Evolutionary conservation across 768 basidiomycete species (phyloP).

Genomic region (Tubosaeta sp.): DNA sequence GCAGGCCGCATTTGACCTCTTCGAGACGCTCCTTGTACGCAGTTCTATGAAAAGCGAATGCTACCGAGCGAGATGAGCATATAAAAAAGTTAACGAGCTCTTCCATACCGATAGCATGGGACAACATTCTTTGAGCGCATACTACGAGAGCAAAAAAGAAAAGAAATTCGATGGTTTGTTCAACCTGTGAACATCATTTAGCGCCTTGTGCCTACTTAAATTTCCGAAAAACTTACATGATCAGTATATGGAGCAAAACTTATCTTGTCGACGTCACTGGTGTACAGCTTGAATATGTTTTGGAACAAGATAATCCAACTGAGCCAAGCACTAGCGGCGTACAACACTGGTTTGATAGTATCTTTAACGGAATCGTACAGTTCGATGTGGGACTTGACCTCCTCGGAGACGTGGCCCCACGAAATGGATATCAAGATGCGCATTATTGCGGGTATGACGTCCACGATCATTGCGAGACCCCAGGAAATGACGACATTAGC

Average conservation of each 20-base stretch:
- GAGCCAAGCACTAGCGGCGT: slow-evolving; percentile 64
- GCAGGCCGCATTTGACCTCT: slow-evolving; percentile 48
- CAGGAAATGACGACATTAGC: slow-evolving; percentile 75
- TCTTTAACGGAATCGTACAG: slow-evolving; percentile 68
- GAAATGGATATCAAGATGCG: slow-evolving; percentile 49
- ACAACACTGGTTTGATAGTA: slow-evolving; percentile 66
- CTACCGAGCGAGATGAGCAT: slow-evolving; percentile 26
- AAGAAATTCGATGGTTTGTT: slow-evolving; percentile 63
- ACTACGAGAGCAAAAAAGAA: slow-evolving; percentile 71
- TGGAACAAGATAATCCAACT: slow-evolving; percentile 76
- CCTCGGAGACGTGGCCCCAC: slow-evolving; percentile 77
- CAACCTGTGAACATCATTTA: slow-evolving; percentile 36
- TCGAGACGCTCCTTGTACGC: slow-evolving; percentile 72
- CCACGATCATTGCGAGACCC: slow-evolving; percentile 70
- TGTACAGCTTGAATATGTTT: slow-evolving; percentile 57
- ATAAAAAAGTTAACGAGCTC: not conserved
- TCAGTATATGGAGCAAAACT: slow-evolving; percentile 62
- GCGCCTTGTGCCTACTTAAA: not conserved
- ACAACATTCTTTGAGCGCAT: slow-evolving; percentile 62
- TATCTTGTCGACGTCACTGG: slow-evolving; percentile 30
- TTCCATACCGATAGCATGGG: slow-evolving; percentile 53
- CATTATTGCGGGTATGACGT: slow-evolving; percentile 56
- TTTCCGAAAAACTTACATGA: slow-evolving; percentile 37
- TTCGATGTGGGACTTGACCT: slow-evolving; percentile 61
- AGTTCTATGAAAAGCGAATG: slow-evolving; percentile 72